These are phyloP conservation scores for Bretschneidera sinensis DNA, from an alignment of 345 rosid genomes.

Conservation along the genomic window DNA sequence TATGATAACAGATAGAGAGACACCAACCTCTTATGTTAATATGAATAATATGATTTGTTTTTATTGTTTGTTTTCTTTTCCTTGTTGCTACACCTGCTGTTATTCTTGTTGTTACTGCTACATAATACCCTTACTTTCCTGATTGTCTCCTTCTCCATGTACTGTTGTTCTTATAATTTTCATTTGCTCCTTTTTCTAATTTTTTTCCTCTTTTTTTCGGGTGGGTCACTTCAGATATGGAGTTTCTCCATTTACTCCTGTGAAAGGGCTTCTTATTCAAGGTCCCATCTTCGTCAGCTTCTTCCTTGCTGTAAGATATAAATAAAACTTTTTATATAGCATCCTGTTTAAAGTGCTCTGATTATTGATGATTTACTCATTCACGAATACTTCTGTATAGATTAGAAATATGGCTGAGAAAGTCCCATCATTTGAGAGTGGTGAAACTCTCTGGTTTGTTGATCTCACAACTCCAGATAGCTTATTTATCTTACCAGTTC, in stretches of 20 bases:
- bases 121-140: neutral
- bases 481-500: slow-evolving; percentile 49
- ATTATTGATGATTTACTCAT: neutral
- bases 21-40: too few relatives aligned
- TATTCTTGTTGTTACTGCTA: too few relatives aligned
- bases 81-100: too few relatives aligned
- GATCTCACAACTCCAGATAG: slow-evolving; percentile 61
- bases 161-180: too few relatives aligned
- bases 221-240: slow-evolving; percentile 45
- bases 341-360: slow-evolving; percentile 1
- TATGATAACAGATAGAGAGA: too few relatives aligned
- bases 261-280: slow-evolving; percentile 63
- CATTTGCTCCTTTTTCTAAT: neutral
- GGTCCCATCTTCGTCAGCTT: slow-evolving; percentile 67
- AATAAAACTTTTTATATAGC: neutral
- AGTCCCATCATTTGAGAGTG: slow-evolving; percentile 61
- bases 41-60: too few relatives aligned
- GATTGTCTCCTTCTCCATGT: neutral
- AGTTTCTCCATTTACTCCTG: slow-evolving; percentile 51
- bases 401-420: slow-evolving; percentile 70
- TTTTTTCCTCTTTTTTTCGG: neutral
- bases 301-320: slow-evolving; percentile 62
- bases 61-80: too few relatives aligned
- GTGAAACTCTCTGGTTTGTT: slow-evolving; percentile 64
- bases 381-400: slow-evolving; percentile 22